These are phyloP conservation scores for Alopecurus myosuroides DNA, from an alignment of 176 grass and related monocot genomes.

Conservation along the genomic window DNA sequence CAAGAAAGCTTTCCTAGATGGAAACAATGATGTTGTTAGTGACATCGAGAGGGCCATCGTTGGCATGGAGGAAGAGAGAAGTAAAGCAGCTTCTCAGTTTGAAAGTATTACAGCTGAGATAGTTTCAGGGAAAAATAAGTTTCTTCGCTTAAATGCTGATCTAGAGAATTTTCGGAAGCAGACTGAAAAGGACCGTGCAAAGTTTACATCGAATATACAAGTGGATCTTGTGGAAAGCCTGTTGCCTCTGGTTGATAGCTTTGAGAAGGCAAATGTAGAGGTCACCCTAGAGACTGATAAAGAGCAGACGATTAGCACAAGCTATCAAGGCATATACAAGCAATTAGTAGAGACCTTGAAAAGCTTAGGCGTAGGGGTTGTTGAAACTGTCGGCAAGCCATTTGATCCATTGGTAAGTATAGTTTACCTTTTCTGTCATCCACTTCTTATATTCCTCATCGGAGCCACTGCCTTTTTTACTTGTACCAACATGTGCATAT, in stretches of 20 bases:
- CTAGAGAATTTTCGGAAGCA: slow-evolving; percentile 96
- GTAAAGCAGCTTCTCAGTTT: slow-evolving; percentile 44
- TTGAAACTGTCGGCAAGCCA: slow-evolving; percentile 94
- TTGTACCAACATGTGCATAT: not conserved
- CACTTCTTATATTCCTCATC: not conserved
- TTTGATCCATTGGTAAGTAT: slow-evolving; percentile 88
- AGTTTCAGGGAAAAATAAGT: slow-evolving; percentile 59
- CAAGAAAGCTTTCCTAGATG: slow-evolving; percentile 63
- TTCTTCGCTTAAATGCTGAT: slow-evolving; percentile 85
- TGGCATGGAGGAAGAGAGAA: slow-evolving; percentile 55
- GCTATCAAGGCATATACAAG: slow-evolving; percentile 76
- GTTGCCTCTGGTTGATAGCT: slow-evolving; percentile 59
- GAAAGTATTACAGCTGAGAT: slow-evolving; percentile 57
- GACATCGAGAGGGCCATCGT: slow-evolving; percentile 64
- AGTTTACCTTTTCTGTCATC: not conserved
- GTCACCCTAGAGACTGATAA: slow-evolving; percentile 65
- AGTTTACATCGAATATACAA: slow-evolving; percentile 83
- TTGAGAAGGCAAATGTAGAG: slow-evolving; percentile 71
- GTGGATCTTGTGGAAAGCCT: slow-evolving; percentile 64
- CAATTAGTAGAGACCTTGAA: slow-evolving; percentile 92
- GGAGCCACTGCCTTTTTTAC: not conserved
- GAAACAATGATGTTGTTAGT: slow-evolving; percentile 53
- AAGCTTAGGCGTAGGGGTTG: slow-evolving; percentile 72
- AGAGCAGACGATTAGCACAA: slow-evolving; percentile 63
- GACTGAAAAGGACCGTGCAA: slow-evolving; percentile 68